These are phyloP conservation scores for Saccharomycopsis microspora DNA, from an alignment of 805 yeast species.

Conservation along the genomic window DNA sequence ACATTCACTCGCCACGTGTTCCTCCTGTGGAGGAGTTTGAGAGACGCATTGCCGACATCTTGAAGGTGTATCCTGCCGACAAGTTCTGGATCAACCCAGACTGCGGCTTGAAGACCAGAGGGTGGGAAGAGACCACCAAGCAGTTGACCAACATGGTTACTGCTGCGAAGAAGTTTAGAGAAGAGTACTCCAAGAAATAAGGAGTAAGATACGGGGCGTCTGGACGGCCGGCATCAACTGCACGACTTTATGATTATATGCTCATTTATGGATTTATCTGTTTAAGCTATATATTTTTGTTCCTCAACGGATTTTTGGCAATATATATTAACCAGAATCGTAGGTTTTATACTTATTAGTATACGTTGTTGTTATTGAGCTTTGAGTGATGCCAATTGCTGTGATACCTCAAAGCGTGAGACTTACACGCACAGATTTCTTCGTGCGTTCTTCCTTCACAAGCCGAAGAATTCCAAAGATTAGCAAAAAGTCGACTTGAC, in stretches of 20 bases:
- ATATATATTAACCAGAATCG: no score
- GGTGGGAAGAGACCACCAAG: constrained; percentile 95
- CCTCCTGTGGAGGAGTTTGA: constrained; percentile 97
- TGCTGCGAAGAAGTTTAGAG: constrained; percentile 95
- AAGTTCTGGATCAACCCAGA: constrained; percentile 99
- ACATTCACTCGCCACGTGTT: constrained; percentile 99
- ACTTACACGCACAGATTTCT: no score
- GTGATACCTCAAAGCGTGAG: no score
- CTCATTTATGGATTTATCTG: background rate
- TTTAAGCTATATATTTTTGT: background rate
- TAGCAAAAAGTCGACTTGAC: no score
- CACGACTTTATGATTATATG: background rate
- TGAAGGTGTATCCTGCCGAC: constrained; percentile 94
- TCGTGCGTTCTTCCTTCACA: no score
- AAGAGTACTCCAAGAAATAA: constrained; percentile 25
- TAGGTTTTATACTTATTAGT: no score
- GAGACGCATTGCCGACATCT: constrained; percentile 84
- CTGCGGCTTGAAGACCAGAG: constrained; percentile 99
- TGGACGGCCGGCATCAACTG: background rate
- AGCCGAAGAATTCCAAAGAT: no score
- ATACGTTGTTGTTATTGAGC: no score
- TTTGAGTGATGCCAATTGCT: no score
- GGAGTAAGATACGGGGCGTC: background rate
- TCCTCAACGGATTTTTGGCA: background rate
- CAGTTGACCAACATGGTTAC: constrained; percentile 98